Conservation (phyloP, 176 grass and related monocot genomes). For the Carex scoparia region DNA sequence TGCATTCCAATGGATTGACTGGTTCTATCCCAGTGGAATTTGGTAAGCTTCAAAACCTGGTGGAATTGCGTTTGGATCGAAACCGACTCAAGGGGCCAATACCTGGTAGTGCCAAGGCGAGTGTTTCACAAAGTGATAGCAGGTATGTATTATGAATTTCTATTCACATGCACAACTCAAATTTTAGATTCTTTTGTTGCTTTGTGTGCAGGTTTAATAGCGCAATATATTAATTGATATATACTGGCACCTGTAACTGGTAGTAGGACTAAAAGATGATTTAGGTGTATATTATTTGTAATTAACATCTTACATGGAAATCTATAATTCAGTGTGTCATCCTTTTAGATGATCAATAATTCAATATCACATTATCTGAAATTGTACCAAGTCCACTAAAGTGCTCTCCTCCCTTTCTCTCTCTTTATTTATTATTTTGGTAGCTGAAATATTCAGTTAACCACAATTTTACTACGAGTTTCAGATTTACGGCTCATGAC, state of each 20-base stretch:
- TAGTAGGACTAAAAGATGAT: not conserved
- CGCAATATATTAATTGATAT: not conserved
- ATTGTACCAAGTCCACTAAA: not conserved
- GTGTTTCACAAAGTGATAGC: conserved; percentile 48
- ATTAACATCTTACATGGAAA: not conserved
- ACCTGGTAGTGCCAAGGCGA: conserved; percentile 40
- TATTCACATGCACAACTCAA: not conserved
- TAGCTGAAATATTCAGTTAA: not conserved
- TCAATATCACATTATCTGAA: not conserved
- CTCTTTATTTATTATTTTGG: conserved; percentile 13
- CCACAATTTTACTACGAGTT: not conserved
- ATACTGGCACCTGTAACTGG: not conserved
- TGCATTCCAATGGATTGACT: conserved; percentile 76
- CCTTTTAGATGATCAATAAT: not conserved
- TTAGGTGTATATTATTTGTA: not conserved
- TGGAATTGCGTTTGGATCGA: conserved; percentile 70
- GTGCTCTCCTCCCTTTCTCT: not conserved
- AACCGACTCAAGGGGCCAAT: conserved; percentile 76
- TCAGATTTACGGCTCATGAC: conserved; percentile 38
- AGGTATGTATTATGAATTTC: conserved; percentile 36
- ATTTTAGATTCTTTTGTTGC: not conserved
- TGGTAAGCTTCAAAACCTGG: conserved; percentile 71
- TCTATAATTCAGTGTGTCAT: not conserved
- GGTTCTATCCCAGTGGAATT: conserved; percentile 68
- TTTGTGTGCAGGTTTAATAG: not conserved